phyloP scores from a whole-genome alignment of 805 yeast species.

The Dipodascopsis tothii region DNA sequence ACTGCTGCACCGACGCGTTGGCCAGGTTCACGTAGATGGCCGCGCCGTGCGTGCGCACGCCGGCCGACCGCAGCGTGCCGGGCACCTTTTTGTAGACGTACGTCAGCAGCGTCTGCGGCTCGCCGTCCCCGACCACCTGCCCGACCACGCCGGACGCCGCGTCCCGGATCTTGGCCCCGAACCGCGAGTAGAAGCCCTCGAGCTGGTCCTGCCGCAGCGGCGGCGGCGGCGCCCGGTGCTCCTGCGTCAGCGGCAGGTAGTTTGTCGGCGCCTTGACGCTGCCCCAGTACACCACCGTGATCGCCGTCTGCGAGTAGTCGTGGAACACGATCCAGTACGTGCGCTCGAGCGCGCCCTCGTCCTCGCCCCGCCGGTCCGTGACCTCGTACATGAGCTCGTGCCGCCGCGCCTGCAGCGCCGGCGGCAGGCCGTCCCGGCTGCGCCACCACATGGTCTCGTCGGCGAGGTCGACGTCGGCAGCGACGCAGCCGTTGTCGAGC shows the following conservation, averaged over 20 bases:
- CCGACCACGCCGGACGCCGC: slow-evolving; percentile 35
- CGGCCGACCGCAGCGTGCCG: slow-evolving; percentile 51
- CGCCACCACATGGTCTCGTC: slow-evolving; percentile 61
- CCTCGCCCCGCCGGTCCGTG: slow-evolving; percentile 61
- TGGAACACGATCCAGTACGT: slow-evolving; percentile 67
- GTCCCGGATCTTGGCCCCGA: slow-evolving; percentile 46
- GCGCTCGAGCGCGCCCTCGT: slow-evolving; percentile 40
- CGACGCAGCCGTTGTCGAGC: slow-evolving; percentile 17
- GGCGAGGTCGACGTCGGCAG: slow-evolving; percentile 32
- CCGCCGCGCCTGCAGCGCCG: slow-evolving; percentile 38
- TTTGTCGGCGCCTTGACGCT: slow-evolving; percentile 39
- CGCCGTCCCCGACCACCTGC: slow-evolving; percentile 25
- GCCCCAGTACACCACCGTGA: slow-evolving; percentile 51
- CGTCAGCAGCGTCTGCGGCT: slow-evolving; percentile 33
- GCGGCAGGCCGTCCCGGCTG: slow-evolving; percentile 48
- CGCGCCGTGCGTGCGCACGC: slow-evolving; percentile 65
- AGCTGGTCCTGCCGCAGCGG: slow-evolving; percentile 40
- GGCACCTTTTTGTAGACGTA: slow-evolving; percentile 32
- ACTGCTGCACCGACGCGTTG: slow-evolving; percentile 43
- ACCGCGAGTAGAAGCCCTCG: slow-evolving; percentile 41
- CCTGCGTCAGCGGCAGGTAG: slow-evolving; percentile 28
- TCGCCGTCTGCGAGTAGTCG: slow-evolving; percentile 60
- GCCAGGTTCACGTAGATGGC: slow-evolving; percentile 51
- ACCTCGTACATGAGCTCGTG: slow-evolving; percentile 55
- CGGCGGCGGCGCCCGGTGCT: slow-evolving; percentile 39